Base-by-base conservation (phyloP, 2,329 filamentous ascomycete species). In the Pseudogymnoascus sp. region DNA sequence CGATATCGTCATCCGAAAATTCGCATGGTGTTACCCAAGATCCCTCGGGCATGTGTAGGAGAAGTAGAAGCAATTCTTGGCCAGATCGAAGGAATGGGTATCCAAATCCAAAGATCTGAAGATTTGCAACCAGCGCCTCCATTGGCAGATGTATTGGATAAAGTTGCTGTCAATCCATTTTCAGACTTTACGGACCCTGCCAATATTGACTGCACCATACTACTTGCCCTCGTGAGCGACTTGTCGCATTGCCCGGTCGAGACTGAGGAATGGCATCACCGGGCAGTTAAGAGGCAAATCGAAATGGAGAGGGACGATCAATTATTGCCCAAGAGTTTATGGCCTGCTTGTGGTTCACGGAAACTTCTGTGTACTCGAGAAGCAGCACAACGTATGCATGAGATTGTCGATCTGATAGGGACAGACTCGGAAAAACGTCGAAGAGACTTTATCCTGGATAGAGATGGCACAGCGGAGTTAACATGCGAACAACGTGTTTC, bases 151-250 rank as follows among this genome's bases (percentile, higher is more conserved):
- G 68, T 69, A 38, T 52, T 72, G 8, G 23, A 63, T 14, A 62
- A 37, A 71, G 75, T 81, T 41, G 71, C 76, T 21, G 69, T 75
- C 33, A 74, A 78, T 64, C 71, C 71, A 6, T 76, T 74, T 5
- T 68, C 73, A 3, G 67, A 67, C 4, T 73, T 80, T 31, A 76
- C 79, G 1, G 65, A 75, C 1, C 77, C 74, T 0, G 68, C 85
- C 16, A 85, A 85, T 67, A 77, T 85, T 61, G 83, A 85, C 70
- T 84, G 81, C 70, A 90, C 88, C 0, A 81, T 90, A 62, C 78
- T 90, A 1, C 80, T 90, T 5, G 87, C 87, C 3, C 76, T 89
- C 16, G 82, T 87, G 2, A 89, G 86, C 2, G 88, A 90, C 68
- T 81, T 90, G 33, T 73, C 75, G 35, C 68, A 73, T 70, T 75